Evolutionary conservation across 371 early-diverging fungal genomes (phyloP).

Genomic region (Mucor piriformis): DNA sequence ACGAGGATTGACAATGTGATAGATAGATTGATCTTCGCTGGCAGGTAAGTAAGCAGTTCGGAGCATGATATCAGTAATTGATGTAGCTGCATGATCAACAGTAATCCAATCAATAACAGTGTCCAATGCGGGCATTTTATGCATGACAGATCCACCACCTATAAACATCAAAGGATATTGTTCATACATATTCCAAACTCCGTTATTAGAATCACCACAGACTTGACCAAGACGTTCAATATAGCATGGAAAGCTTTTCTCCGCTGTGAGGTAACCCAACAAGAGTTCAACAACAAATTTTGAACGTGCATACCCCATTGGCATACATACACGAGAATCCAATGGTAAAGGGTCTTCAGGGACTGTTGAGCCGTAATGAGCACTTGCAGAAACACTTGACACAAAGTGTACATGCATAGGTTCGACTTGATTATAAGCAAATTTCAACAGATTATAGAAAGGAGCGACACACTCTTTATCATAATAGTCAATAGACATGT

Average conservation of each 20-base stretch:
- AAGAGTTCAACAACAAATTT: constrained; percentile 47
- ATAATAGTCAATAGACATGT: constrained; percentile 34
- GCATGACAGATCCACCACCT: constrained; percentile 28
- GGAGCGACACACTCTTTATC: constrained; percentile 39
- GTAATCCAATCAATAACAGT: constrained; percentile 40
- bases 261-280: constrained; percentile 23
- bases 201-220: constrained; percentile 42
- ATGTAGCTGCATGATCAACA: constrained; percentile 33
- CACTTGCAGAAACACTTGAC: constrained; percentile 37
- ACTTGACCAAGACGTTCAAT: constrained; percentile 53
- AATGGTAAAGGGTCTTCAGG: constrained; percentile 33
- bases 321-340: constrained; percentile 34
- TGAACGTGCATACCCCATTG: constrained; percentile 49
- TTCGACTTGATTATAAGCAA: constrained; percentile 33
- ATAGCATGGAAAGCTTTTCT: constrained; percentile 44
- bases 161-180: constrained; percentile 44
- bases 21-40: constrained; percentile 5
- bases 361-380: constrained; percentile 9
- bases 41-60: constrained; percentile 11
- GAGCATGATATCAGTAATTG: constrained; percentile 40
- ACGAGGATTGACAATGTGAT: constrained; percentile 42
- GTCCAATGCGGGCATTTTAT: constrained; percentile 33
- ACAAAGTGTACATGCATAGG: constrained; percentile 45
- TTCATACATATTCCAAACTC: constrained; percentile 47
- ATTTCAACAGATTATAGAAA: constrained; percentile 37